Evolutionary conservation across 106 monocot species (phyloP).

Genomic region (Allium fistulosum): DNA sequence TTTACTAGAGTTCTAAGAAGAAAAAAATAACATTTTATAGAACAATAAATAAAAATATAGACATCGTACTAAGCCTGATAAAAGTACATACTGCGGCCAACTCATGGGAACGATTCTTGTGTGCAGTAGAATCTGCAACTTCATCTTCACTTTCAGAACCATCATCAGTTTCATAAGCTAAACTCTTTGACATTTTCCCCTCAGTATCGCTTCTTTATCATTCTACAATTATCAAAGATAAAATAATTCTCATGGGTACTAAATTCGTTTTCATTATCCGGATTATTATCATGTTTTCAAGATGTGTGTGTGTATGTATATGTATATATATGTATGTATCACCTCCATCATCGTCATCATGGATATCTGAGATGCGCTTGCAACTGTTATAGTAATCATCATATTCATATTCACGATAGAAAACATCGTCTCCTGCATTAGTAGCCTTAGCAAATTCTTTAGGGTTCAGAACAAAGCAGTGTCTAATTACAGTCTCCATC

Average conservation of each 20-base stretch:
- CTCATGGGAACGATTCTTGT: conserved; percentile 27
- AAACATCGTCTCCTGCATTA: conserved; percentile 89
- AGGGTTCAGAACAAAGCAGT: conserved; percentile 83
- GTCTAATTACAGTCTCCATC: conserved; percentile 87
- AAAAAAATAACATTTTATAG: too few relatives aligned
- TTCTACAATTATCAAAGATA: conserved; percentile 19
- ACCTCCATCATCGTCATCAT: conserved; percentile 24
- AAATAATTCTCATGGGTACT: neutral
- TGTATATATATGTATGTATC: too few relatives aligned
- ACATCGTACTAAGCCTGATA: neutral
- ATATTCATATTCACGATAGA: conserved; percentile 97
- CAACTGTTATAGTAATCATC: conserved; percentile 89
- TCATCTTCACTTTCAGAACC: conserved; percentile 69
- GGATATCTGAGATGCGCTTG: conserved; percentile 63
- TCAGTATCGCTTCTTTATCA: conserved; percentile 43
- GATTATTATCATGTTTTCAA: too few relatives aligned
- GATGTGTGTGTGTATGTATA: too few relatives aligned
- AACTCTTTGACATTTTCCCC: conserved; percentile 36
- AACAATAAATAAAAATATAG: neutral
- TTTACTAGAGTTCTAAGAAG: conserved; percentile 60
- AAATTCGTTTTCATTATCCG: too few relatives aligned
- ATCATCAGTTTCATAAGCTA: conserved; percentile 40
- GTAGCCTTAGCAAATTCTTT: conserved; percentile 65
- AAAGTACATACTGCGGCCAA: conserved; percentile 64
- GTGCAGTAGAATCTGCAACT: conserved; percentile 7